Evolutionary conservation across 306 rosid genomes (phyloP), one percentile per base, ranked within the genome.

Genomic region (Luffa aegyptiaca): DNA sequence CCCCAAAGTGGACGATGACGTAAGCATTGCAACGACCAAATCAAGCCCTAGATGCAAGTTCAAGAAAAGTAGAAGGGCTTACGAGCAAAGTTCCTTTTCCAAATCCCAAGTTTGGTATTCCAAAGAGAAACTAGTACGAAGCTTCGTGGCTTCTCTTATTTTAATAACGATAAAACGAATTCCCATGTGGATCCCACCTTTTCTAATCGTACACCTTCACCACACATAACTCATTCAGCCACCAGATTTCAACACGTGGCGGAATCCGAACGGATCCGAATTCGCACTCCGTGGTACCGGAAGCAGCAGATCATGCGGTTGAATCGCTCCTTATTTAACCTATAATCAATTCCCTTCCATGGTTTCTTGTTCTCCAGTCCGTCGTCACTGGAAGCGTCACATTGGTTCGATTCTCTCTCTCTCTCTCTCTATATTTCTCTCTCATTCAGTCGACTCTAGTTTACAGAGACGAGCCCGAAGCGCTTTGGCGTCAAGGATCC

Each of bases 341-440:
- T 76, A 53, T 76, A 55, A 76, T 76, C 48, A 49, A 35, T 35
- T 75, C 69, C 69, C 10, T 13, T 63, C 58, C 21, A 66, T 52
- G 37, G 26, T 35, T 52, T 10, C 16, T 74, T 39, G 45, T 76
- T 76, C 52, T 41, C 42, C 17, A 33, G 77, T 46, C 5, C 58
- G 59, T 72, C 77, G 77, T 72, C 80, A 76, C 48, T 55, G 80
- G 66, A 37, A 57, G 37, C 80, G 66, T 56, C 55, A 44, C 80
- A 3, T 77, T 41, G 80, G 13, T 42, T 57, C 58, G 57, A 42
- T 56, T 57, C 65, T 76, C 68, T 49, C 78, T 74, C n/a, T 5
- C 8, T 56, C 66, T 31, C 31, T 26, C 31, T 26, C 31, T 26
- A 26, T 26, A 6, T 35, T 17, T 35, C 71, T 21, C 56, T 71